Base-by-base conservation (phyloP, 148 eudicot genomes). In the Rhododendron griersonianum region DNA sequence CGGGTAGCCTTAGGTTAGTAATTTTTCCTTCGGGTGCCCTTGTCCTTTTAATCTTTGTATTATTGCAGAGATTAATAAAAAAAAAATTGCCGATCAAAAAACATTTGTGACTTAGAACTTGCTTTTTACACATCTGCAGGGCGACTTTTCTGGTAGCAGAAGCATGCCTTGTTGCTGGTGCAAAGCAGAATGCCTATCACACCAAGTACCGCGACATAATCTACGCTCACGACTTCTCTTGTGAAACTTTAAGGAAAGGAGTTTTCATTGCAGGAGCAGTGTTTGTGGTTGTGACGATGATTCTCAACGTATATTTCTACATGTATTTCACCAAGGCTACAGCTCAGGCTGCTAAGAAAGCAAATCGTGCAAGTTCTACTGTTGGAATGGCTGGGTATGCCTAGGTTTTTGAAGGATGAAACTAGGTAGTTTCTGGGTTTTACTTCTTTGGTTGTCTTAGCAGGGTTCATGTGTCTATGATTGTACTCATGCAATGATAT, bases 261-360 rank as follows among this genome's bases (percentile, higher is more conserved):
- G 91, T 97, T 81, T 97, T 97, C 83, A 92, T 97, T 59, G 93
- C 99, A 33, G 99, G 98, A 79, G 98, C 99, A 21, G 94, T 94
- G n/a, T 97, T 97, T 84, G 98, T 95, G 86, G 91, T 97, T 19
- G 89, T 93, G 37, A 97, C 93, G 33, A 97, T 95, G 99, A 30
- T 92, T 86, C 92, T 97, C 50, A 96, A 97, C 55, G 87, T 97
- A 4, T 97, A 97, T 75, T 97, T 91, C 92, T 97, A 97, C 90
- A 86, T 95, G 90, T 92, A 94, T 93, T 97, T 94, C 92, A 91
- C 93, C 73, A 93, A 91, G 90, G 98, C 99, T 63, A 96, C 98
- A 30, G 87, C 89, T 51, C 93, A 90, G 86, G 86, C 93, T 59
- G 90, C 90, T 84, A 84, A 74, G 47, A 94, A 96, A 87, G 84